A percentile compares a stretch with the other conserved stretches of the same genome.
These are phyloP conservation scores for Aureococcus anophagefferens DNA, from an alignment of 108 stramenopile species.

Conservation along the genomic window DNA sequence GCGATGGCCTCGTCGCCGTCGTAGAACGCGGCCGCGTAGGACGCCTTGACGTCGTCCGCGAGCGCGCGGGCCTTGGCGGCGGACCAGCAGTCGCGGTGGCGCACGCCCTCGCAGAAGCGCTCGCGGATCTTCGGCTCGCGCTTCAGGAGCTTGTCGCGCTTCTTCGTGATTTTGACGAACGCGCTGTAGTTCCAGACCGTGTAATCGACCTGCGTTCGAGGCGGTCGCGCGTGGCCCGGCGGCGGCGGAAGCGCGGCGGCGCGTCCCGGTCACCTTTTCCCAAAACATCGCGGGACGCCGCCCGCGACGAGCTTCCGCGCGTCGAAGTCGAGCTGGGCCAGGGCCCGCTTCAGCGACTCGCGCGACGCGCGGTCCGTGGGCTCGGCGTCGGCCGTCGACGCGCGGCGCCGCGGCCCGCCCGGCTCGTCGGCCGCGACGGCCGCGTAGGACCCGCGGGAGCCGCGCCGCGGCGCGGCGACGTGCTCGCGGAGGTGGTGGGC, in stretches of 20 bases:
- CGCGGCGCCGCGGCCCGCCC: too few relatives aligned
- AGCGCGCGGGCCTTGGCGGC: constrained; percentile 3
- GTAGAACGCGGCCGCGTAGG: constrained; percentile 76
- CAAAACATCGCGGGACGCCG: too few relatives aligned
- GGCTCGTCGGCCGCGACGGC: too few relatives aligned
- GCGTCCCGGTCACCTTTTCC: too few relatives aligned
- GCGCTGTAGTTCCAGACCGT: constrained; percentile 83
- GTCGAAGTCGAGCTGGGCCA: constrained; percentile 16
- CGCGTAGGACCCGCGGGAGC: too few relatives aligned
- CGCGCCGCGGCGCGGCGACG: too few relatives aligned
- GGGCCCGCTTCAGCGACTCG: constrained; percentile 2
- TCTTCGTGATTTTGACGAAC: constrained; percentile 83
- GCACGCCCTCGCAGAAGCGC: constrained; percentile 9
- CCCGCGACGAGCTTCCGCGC: constrained; percentile 15
- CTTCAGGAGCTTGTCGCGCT: constrained; percentile 72
- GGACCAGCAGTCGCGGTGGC: constrained; percentile 44
- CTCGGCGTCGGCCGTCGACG: too few relatives aligned
- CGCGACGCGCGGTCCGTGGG: too few relatives aligned
- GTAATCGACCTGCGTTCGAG: too few relatives aligned
- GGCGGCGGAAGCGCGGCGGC: too few relatives aligned
- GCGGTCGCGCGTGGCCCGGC: too few relatives aligned
- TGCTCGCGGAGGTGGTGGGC: too few relatives aligned
- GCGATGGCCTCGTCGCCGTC: constrained; percentile 69
- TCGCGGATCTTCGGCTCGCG: constrained; percentile 53
- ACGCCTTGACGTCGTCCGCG: constrained; percentile 31